Conservation (phyloP, 495 filamentous ascomycete species). For the Staphylotrichum tortipilum region DNA sequence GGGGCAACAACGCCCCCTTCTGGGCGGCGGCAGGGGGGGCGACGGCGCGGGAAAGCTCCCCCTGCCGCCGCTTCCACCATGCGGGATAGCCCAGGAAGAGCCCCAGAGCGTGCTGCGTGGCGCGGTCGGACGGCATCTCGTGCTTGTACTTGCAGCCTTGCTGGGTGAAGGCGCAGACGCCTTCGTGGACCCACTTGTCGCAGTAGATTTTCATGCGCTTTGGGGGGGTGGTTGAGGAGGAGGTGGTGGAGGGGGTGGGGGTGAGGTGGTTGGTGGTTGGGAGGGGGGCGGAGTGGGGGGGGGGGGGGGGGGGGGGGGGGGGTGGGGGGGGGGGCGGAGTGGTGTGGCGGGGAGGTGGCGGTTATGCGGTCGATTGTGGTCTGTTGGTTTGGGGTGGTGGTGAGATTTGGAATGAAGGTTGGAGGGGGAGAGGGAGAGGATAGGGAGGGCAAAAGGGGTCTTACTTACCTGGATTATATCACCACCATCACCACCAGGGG, state of each 20-base stretch:
- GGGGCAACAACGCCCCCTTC: no score
- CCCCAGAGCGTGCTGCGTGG: slow-evolving; percentile 55
- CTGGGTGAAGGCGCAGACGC: slow-evolving; percentile 74
- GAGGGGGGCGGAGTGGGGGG: background rate
- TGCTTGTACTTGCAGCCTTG: slow-evolving; percentile 83
- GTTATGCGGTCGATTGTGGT: no score
- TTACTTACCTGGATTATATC: slow-evolving; percentile 35
- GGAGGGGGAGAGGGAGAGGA: background rate
- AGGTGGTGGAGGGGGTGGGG: background rate
- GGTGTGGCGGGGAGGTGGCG: background rate
- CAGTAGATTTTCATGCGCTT: slow-evolving; percentile 63
- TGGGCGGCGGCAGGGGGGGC: no score
- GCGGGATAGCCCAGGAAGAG: slow-evolving; percentile 43
- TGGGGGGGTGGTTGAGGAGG: background rate
- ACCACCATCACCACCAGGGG: background rate
- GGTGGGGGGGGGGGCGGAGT: background rate
- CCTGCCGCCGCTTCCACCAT: slow-evolving; percentile 46
- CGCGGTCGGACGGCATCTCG: slow-evolving; percentile 63
- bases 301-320: background rate
- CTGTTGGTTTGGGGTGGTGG: no score
- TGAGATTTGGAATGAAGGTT: no score
- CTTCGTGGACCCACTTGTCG: slow-evolving; percentile 77
- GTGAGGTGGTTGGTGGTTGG: background rate
- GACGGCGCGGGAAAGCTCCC: no score
- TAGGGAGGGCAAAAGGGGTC: background rate